Base-by-base conservation (phyloP, 2,329 filamentous ascomycete species). In the Paecilomyces sp. region DNA sequence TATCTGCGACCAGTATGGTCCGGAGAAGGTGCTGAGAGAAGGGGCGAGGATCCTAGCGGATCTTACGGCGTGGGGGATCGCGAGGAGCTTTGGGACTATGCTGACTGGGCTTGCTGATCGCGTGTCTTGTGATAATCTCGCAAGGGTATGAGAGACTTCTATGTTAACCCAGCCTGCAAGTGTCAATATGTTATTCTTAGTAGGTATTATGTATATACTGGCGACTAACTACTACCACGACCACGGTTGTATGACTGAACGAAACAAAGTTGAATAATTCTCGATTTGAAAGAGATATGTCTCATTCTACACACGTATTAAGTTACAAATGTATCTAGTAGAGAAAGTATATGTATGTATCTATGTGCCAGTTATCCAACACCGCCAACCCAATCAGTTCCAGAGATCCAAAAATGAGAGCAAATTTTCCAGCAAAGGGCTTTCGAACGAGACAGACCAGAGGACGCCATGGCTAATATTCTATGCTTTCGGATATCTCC, bases 1-100 rank as follows among this genome's bases (percentile, higher is more conserved):
- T 64, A 70, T 84, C 3, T 80, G 75, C 63, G 66, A 65, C 4
- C 59, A 62, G 1, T 66, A 72, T 50, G 77, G 77, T 1, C 74
- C 78, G 3, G 68, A 72, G 57, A 66, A 71, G 33, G 69, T 77
- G 2, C 57, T 80, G 28, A 64, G 64, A 3, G 72, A 77, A 61
- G 78, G 77, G 3, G 73, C 70, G 60, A 74, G 73, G 54, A 69
- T 72, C 0, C 61, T 80, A n/a, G 63, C 63, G n/a, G 61, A 66
- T 13, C 59, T 73, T 51, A 66, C 58, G 11, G 70, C 73, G 3
- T 77, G 75, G 75, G 72, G 73, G 13, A 64, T 73, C 30, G 74
- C 74, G 9, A 70, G 69, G 58, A 67, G 66, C 56, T 72, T 70
- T 25, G 65, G 69, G 51, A 66, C 69, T 22, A 70, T 73, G 30